A percentile compares a stretch with the other conserved stretches of the same genome.
These are phyloP conservation scores for Globisporangium recalcitrans DNA, from an alignment of 352 stramenopile genomes.

Conservation along the genomic window DNA sequence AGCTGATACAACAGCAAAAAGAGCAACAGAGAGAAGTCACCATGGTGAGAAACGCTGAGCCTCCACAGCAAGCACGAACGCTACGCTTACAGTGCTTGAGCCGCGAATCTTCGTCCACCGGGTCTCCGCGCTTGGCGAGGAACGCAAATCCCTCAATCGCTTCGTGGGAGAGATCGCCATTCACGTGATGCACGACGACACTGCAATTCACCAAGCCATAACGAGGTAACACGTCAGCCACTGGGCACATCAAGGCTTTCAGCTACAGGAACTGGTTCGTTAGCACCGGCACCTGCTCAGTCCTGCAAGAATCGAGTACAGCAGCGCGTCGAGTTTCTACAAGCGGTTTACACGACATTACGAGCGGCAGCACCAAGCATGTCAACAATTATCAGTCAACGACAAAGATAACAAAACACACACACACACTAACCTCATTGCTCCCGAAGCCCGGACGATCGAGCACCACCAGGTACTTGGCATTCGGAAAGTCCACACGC, in stretches of 20 bases:
- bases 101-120: conserved; percentile 19
- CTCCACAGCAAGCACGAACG: neutral
- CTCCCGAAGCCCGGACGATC: conserved; percentile 45
- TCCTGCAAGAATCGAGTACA: conserved; percentile 63
- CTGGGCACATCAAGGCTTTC: neutral
- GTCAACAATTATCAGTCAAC: no score
- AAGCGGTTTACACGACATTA: neutral
- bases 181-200: conserved; percentile 65
- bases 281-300: conserved; percentile 42
- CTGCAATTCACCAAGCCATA: conserved; percentile 20
- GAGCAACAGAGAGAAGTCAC: neutral
- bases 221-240: neutral
- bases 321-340: conserved; percentile 44
- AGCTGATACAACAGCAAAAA: conserved; percentile 18
- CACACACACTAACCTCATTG: conserved; percentile 25
- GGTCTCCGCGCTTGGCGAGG: conserved; percentile 29
- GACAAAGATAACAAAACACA: no score
- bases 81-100: conserved; percentile 25
- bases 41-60: neutral
- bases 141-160: conserved; percentile 59
- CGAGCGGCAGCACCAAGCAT: neutral
- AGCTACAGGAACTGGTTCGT: neutral
- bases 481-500: conserved; percentile 48
- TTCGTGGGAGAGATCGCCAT: conserved; percentile 44
- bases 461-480: conserved; percentile 70